phyloP scores from a whole-genome alignment of 2,329 filamentous ascomycete species.

The Diaporthe aspalathi region DNA sequence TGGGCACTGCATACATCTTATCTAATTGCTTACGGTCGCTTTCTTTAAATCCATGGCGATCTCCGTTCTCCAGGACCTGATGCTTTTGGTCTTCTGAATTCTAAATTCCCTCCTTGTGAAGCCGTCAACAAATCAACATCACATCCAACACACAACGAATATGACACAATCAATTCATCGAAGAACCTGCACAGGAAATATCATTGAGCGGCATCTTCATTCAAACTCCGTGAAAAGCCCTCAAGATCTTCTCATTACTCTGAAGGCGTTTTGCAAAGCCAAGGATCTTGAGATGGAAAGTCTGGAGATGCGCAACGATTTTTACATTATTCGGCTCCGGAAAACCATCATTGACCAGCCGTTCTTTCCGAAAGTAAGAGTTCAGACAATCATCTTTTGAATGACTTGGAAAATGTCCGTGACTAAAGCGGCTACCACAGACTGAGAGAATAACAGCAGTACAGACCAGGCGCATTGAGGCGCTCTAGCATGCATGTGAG shows the following conservation, averaged over 20 bases:
- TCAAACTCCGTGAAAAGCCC: neutral
- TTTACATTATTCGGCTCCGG: neutral
- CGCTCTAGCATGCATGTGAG: too few relatives aligned
- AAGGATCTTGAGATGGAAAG: neutral
- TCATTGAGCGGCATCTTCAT: too few relatives aligned
- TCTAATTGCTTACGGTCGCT: neutral
- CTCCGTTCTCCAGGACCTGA: too few relatives aligned
- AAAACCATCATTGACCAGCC: neutral
- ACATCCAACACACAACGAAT: too few relatives aligned
- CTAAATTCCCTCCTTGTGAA: too few relatives aligned
- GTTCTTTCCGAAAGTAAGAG: neutral
- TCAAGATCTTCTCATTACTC: neutral
- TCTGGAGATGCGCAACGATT: neutral
- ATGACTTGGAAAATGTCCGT: too few relatives aligned
- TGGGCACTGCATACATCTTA: neutral
- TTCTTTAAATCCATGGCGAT: neutral
- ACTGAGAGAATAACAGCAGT: too few relatives aligned
- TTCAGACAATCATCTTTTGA: neutral
- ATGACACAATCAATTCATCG: too few relatives aligned
- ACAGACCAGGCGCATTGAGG: too few relatives aligned
- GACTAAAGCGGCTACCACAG: neutral
- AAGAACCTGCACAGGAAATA: too few relatives aligned
- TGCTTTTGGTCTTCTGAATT: too few relatives aligned
- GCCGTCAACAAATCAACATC: too few relatives aligned
- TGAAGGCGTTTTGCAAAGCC: neutral